Base-by-base conservation (phyloP, 805 yeast species). In the Lipomyces lipofer region DNA sequence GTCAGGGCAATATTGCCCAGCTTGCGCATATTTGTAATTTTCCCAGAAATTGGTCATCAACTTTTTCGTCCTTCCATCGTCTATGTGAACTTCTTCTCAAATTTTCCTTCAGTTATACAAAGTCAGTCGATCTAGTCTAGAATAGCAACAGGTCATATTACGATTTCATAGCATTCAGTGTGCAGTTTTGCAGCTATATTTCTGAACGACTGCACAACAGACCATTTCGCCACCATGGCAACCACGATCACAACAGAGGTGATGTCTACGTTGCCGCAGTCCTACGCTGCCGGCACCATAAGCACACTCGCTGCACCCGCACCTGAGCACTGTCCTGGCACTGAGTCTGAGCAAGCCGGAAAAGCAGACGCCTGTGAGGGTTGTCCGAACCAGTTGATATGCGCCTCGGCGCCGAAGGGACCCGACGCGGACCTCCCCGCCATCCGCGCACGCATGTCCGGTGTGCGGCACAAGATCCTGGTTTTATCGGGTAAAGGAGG, bases 311-410 rank as follows among this genome's bases (percentile, higher is more conserved):
- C 76, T 51, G 88, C 84, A 0, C 90, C 94, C 0, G 95, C 86
- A 66, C 98, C 99, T 0, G 97, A 90, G 67, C 98, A 94, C 70
- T 94, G 99, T 73, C 99, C 99, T 0, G 99, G 99, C 0, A 96
- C 98, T 1, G 97, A 92, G 67, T 85, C 95, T 1, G 97, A 90
- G 63, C 71, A 73, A 49, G 99, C 99, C 1, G 99, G 99, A 6
- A 82, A 86, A 64, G 91, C 88, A 2, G 96, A 88, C 66, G 96
- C 98, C 10, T 94, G 99, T 68, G 78, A 74, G 7, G 97, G 97
- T 9, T 94, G 99, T 73, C 95, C 97, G 13, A 94, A 94, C 71
- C 90, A 94, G 70, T 82, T 78, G 43, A 86, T 92, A 3, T 94
- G 99, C 72, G 85, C 89, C 48, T 81, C 95, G 2, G 75, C 90